Evolutionary conservation across 106 monocot genomes (phyloP).

Genomic region (Apostasia ramifera): DNA sequence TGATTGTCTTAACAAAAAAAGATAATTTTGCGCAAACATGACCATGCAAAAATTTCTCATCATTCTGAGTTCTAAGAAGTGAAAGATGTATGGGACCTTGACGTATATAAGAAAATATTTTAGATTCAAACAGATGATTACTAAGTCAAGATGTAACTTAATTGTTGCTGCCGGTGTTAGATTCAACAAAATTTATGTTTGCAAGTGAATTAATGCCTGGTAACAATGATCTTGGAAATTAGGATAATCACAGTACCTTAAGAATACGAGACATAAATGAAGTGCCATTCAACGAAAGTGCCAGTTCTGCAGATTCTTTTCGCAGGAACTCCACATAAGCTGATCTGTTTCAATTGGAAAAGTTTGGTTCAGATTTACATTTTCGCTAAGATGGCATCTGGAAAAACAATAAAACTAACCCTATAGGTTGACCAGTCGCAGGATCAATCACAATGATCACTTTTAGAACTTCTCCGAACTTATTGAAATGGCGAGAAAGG

Average conservation of each 20-base stretch:
- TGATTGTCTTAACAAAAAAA: too few species aligned
- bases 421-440: constrained; percentile 78
- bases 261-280: constrained; percentile 96
- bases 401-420: constrained; percentile 30
- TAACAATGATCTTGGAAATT: background rate
- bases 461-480: constrained; percentile 94
- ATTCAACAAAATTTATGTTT: too few species aligned
- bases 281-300: constrained; percentile 84
- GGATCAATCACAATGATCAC: constrained; percentile 81
- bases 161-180: too few species aligned
- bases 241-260: constrained; percentile 42
- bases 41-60: too few species aligned
- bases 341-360: constrained; percentile 53
- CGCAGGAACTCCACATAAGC: constrained; percentile 92
- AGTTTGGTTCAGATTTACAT: background rate
- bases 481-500: constrained; percentile 90
- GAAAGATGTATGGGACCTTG: too few species aligned
- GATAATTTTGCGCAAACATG: too few species aligned
- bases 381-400: background rate
- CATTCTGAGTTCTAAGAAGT: too few species aligned
- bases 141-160: too few species aligned
- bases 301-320: constrained; percentile 86
- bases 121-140: too few species aligned
- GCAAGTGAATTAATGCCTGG: background rate
- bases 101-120: too few species aligned